Conservation (phyloP, 164 flowering plant genomes). For the Liriodendron chinense region DNA sequence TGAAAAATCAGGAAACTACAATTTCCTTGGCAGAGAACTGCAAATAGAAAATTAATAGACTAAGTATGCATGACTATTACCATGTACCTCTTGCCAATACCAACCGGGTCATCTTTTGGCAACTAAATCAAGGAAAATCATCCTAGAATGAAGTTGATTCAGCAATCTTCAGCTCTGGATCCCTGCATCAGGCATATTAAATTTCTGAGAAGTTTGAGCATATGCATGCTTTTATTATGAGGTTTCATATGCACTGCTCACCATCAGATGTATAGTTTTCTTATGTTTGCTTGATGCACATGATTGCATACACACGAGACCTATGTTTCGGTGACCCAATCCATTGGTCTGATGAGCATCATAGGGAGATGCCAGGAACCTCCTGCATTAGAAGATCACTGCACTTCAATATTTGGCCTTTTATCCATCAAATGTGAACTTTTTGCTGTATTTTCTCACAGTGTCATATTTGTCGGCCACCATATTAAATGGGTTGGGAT, state of each 20-base stretch:
- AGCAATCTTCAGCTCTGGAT: constrained; percentile 2
- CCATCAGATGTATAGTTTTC: background rate
- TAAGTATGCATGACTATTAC: background rate
- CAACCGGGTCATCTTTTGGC: background rate
- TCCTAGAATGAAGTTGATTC: background rate
- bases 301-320: background rate
- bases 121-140: background rate
- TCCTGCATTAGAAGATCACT: background rate
- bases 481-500: background rate
- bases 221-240: background rate
- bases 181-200: background rate
- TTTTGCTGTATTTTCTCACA: background rate
- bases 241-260: background rate
- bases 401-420: too few species aligned
- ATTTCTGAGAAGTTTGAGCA: background rate
- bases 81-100: background rate
- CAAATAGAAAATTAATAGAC: too few species aligned
- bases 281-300: background rate
- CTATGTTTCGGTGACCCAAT: background rate
- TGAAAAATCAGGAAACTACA: too few species aligned
- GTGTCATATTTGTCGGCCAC: background rate
- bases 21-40: too few species aligned
- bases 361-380: background rate
- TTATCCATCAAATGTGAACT: background rate
- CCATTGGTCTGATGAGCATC: background rate